phyloP scores from a whole-genome alignment of 2,329 filamentous ascomycete species.

The Rhinocladiella mackenziei region DNA sequence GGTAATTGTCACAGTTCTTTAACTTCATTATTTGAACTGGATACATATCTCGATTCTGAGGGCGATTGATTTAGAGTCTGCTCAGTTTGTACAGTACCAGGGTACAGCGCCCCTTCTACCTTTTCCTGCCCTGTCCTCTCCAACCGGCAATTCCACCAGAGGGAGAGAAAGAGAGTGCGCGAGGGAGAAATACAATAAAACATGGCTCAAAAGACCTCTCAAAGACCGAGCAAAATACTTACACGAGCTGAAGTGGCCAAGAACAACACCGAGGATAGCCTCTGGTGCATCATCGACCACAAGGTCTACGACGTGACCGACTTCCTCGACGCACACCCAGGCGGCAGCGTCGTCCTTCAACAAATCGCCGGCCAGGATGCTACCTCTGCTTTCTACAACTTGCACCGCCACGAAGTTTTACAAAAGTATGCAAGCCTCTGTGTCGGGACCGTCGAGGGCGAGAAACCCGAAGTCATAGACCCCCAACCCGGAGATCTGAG shows the following conservation, averaged over 20 bases:
- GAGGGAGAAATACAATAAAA: not conserved
- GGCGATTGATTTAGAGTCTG: too few relatives aligned
- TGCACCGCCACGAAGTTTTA: slow-evolving; percentile 86
- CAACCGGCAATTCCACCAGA: not conserved
- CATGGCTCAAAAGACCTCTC: slow-evolving; percentile 19
- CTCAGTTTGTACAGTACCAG: too few relatives aligned
- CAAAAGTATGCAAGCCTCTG: slow-evolving; percentile 71
- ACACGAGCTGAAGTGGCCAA: slow-evolving; percentile 40
- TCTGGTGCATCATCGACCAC: slow-evolving; percentile 56
- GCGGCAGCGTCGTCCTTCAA: slow-evolving; percentile 40
- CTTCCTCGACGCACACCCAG: slow-evolving; percentile 58
- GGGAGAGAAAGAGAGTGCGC: too few relatives aligned
- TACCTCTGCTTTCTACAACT: slow-evolving; percentile 63
- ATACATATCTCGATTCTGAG: too few relatives aligned
- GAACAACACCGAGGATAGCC: slow-evolving; percentile 48
- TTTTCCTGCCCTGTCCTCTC: not conserved
- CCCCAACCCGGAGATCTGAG: slow-evolving; percentile 68
- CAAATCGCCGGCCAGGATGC: slow-evolving; percentile 43
- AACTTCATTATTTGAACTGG: too few relatives aligned
- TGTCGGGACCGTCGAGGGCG: slow-evolving; percentile 70
- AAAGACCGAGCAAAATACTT: slow-evolving; percentile 14
- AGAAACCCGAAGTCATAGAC: slow-evolving; percentile 69
- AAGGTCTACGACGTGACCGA: slow-evolving; percentile 59
- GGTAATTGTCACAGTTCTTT: too few relatives aligned
- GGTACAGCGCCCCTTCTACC: not conserved